Conservation (phyloP, 371 early-diverging fungal species). For the Mortierella sp. region DNA sequence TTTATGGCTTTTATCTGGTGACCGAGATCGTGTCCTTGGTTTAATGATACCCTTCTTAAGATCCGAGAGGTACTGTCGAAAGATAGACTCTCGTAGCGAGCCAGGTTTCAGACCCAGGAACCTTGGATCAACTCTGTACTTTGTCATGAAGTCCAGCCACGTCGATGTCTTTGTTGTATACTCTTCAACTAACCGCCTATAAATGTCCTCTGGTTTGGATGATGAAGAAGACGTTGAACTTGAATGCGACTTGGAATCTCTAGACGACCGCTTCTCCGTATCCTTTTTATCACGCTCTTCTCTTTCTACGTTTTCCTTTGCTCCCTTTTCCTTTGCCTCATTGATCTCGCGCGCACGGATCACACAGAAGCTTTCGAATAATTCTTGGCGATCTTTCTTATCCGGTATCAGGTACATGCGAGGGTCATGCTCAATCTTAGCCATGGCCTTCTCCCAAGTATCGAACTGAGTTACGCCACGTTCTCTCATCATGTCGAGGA, state of each 20-base stretch:
- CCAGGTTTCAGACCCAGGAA: constrained; percentile 51
- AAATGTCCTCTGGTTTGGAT: constrained; percentile 43
- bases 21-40: constrained; percentile 14
- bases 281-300: constrained; percentile 46
- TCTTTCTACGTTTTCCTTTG: constrained; percentile 41
- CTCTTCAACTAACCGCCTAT: constrained; percentile 42
- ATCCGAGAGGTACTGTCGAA: constrained; percentile 50
- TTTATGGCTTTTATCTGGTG: constrained; percentile 13
- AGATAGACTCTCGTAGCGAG: constrained; percentile 44
- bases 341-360: constrained; percentile 68
- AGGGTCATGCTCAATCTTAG: constrained; percentile 39
- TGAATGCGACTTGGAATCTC: constrained; percentile 57
- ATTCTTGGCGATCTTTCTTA: constrained; percentile 48
- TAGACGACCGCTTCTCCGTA: constrained; percentile 53
- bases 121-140: constrained; percentile 46
- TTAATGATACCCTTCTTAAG: constrained; percentile 48
- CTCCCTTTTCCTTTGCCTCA: constrained; percentile 60
- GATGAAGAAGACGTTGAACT: constrained; percentile 11
- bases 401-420: constrained; percentile 30
- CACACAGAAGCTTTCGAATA: constrained; percentile 81
- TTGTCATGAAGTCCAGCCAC: constrained; percentile 56
- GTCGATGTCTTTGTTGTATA: constrained; percentile 54
- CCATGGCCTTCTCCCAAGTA: constrained; percentile 76
- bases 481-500: constrained; percentile 74
- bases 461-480: constrained; percentile 79